phyloP scores from a whole-genome alignment of 176 grass and related monocot species.

The Rhynchospora tenuis region DNA sequence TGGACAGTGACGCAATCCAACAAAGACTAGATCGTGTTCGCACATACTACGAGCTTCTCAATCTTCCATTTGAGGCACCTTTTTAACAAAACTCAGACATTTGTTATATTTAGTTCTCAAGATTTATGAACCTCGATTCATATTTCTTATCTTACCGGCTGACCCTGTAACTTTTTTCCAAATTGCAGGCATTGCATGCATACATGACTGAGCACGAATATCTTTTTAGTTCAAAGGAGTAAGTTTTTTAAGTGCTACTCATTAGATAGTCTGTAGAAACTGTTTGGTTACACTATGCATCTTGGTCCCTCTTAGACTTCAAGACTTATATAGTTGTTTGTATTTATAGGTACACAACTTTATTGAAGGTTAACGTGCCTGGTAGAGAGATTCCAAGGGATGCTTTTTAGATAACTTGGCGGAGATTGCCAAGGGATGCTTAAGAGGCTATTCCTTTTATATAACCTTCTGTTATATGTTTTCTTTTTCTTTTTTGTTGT shows the following conservation, averaged over 20 bases:
- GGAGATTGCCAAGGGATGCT: no score
- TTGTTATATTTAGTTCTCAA: constrained; percentile 5
- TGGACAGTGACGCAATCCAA: constrained; percentile 76
- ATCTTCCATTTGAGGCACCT: constrained; percentile 80
- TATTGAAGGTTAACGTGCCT: constrained; percentile 74
- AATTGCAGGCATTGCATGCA: constrained; percentile 70
- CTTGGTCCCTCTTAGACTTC: background rate
- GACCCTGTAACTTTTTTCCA: constrained; percentile 8
- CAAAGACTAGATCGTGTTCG: constrained; percentile 83
- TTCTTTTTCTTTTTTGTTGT: background rate
- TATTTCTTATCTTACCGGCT: constrained; percentile 22
- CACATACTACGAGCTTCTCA: constrained; percentile 76
- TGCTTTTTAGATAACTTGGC: constrained; percentile 16
- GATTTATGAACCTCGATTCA: background rate
- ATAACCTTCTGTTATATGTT: background rate
- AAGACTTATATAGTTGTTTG: background rate
- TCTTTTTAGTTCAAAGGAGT: constrained; percentile 77
- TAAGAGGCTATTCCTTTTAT: background rate
- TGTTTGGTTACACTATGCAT: background rate
- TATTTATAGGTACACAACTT: constrained; percentile 54
- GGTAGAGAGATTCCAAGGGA: constrained; percentile 83
- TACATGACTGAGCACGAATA: constrained; percentile 80
- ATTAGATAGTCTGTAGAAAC: background rate
- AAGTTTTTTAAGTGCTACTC: constrained; percentile 26
- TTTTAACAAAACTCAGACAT: background rate